Percentiles rank a stretch among this genome's conserved stretches.
These are phyloP conservation scores for Emericellopsis atlantica DNA, from an alignment of 2,329 filamentous ascomycete species.

Conservation along the genomic window DNA sequence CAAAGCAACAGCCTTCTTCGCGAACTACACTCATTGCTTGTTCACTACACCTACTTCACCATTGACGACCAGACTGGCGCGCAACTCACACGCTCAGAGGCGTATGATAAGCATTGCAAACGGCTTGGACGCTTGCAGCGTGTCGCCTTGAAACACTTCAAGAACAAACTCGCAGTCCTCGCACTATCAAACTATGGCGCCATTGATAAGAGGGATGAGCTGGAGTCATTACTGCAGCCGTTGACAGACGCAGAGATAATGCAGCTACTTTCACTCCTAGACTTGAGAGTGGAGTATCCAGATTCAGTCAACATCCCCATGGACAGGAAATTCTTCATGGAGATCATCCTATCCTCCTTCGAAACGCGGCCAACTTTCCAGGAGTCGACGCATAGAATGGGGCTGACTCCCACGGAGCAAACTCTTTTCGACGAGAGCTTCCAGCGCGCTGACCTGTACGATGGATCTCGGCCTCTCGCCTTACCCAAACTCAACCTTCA, in stretches of 20 bases:
- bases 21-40: slow-evolving; percentile 68
- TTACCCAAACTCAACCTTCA: slow-evolving; percentile 93
- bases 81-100: slow-evolving; percentile 58
- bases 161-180: slow-evolving; percentile 80
- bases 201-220: slow-evolving; percentile 67
- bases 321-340: slow-evolving; percentile 53
- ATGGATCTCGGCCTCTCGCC: slow-evolving; percentile 75
- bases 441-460: slow-evolving; percentile 72
- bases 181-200: slow-evolving; percentile 87
- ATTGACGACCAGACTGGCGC: slow-evolving; percentile 84
- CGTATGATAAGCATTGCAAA: slow-evolving; percentile 70
- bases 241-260: slow-evolving; percentile 65
- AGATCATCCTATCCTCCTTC: slow-evolving; percentile 62
- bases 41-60: slow-evolving; percentile 78
- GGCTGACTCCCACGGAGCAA: slow-evolving; percentile 72
- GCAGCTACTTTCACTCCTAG: slow-evolving; percentile 55
- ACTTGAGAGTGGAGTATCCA: slow-evolving; percentile 76
- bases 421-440: slow-evolving; percentile 69
- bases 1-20: slow-evolving; percentile 66
- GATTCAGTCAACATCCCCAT: slow-evolving; percentile 50
- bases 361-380: slow-evolving; percentile 75
- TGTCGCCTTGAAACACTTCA: slow-evolving; percentile 68
- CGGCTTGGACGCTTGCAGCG: slow-evolving; percentile 69
- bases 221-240: slow-evolving; percentile 60
- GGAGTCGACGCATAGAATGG: slow-evolving; percentile 58